A percentile compares a stretch with the other conserved stretches of the same genome.
Evolutionary conservation across 1,139 yeast genomes (phyloP).

Genomic region (Geotrichum klebahnii): DNA sequence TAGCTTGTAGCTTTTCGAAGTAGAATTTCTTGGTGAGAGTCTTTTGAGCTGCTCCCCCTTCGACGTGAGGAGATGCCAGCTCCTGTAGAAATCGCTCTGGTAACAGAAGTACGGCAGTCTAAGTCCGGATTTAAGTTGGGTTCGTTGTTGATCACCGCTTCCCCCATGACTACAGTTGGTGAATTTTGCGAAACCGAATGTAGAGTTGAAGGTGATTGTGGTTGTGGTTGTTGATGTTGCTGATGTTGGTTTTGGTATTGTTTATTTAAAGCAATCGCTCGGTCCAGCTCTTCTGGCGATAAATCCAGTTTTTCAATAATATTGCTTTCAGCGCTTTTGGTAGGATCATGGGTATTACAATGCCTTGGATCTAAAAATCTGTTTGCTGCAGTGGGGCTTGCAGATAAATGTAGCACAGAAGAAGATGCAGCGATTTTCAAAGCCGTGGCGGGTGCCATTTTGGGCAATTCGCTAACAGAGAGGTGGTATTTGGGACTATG

Average conservation of each 20-base stretch:
- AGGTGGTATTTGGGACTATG: neutral
- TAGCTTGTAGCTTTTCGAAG: slow-evolving; percentile 13
- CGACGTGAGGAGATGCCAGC: neutral
- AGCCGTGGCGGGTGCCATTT: neutral
- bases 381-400: neutral
- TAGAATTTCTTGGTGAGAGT: neutral
- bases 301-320: neutral
- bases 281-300: neutral
- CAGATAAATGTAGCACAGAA: neutral
- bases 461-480: neutral
- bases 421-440: neutral
- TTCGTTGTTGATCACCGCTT: neutral
- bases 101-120: too few species aligned
- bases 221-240: neutral
- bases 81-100: neutral
- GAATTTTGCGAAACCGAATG: neutral
- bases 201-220: neutral
- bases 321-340: neutral
- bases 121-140: neutral
- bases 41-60: neutral
- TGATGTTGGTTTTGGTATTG: neutral
- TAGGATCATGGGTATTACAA: neutral
- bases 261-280: too few species aligned
- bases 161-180: neutral
- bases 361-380: neutral